Evolutionary conservation across 2,329 filamentous ascomycete genomes (phyloP), one percentile per base, ranked within the genome.

Genomic region (Fusarium concolor): DNA sequence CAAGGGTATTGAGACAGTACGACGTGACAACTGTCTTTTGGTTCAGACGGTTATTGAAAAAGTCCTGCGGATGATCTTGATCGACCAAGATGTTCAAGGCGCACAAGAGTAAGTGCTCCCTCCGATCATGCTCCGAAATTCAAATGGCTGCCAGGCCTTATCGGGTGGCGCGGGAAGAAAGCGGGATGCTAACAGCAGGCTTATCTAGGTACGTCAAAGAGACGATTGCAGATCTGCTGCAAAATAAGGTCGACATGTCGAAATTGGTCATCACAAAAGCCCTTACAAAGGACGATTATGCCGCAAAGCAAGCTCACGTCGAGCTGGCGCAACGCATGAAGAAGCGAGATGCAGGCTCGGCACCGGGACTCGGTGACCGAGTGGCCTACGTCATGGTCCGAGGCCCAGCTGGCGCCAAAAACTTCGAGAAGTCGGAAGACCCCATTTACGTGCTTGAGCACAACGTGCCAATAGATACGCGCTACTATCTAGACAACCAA

Each of bases 241-340:
- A 98, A 77, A 99, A 99, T 84, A 97, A 97, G 79, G 86, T 99
- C 73, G 96, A 99, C 81, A 97, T 99, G 92, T 97, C 95, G 37
- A 98, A 99, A 79, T 90, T 99, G 18, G 96, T 99, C 78, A 99
- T 99, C 76, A 99, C 96, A 28, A 99, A 99, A 81, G 96, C 96
- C 0, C 85, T 99, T 22, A 91, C 95, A 15, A 99, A 99, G 78
- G 88, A 89, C 41, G 91, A 93, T 76, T 99, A 99, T 78, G 89
- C 90, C 12, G 92, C 90, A 51, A 98, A 97, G 79, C 95, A 98
- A 83, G 95, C 96, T 4, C 96, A 99, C 79, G 93, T 97, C 47
- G 95, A 97, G 80, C 90, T 99, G 44, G 96, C 94, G 1, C 90
- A 96, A 75, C 92, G 96, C 43, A 99, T 99, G 96, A 92, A 90